A percentile compares a stretch with the other conserved stretches of the same genome.
Conservation (phyloP, 108 stramenopile genomes). For the Skeletonema costatum region DNA sequence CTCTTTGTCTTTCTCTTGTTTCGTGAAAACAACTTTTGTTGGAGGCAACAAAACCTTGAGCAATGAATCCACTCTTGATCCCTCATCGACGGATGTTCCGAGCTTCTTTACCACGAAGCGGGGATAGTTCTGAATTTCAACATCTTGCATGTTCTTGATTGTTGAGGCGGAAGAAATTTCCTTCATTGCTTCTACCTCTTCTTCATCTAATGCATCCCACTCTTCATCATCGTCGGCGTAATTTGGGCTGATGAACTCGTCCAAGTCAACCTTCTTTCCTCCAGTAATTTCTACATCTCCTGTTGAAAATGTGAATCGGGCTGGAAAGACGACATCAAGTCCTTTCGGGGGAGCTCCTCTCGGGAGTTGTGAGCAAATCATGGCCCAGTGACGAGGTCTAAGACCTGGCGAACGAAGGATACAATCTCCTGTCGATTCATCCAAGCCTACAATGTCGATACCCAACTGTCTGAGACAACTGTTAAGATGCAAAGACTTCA, state of each 20-base stretch:
- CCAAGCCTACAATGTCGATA: slow-evolving; percentile 78
- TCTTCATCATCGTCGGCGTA: slow-evolving; percentile 76
- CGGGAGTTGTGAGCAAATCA: slow-evolving; percentile 65
- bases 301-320: slow-evolving; percentile 62
- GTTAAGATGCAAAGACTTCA: slow-evolving; percentile 87
- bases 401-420: slow-evolving; percentile 82
- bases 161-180: slow-evolving; percentile 77
- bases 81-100: slow-evolving; percentile 40
- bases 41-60: slow-evolving; percentile 77
- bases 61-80: slow-evolving; percentile 63
- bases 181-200: slow-evolving; percentile 86
- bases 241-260: slow-evolving; percentile 45
- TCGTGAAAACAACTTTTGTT: slow-evolving; percentile 69
- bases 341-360: slow-evolving; percentile 64
- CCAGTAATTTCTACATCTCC: slow-evolving; percentile 65
- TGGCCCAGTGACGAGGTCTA: slow-evolving; percentile 82
- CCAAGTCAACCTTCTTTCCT: slow-evolving; percentile 69
- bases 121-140: slow-evolving; percentile 75
- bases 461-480: slow-evolving; percentile 82
- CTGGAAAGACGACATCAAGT: slow-evolving; percentile 75
- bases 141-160: slow-evolving; percentile 67
- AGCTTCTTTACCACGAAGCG: slow-evolving; percentile 69
- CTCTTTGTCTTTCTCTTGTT: slow-evolving; percentile 76
- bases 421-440: slow-evolving; percentile 63
- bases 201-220: slow-evolving; percentile 85